Conservation (phyloP, 2,329 filamentous ascomycete genomes). For the Penicillium palitans region DNA sequence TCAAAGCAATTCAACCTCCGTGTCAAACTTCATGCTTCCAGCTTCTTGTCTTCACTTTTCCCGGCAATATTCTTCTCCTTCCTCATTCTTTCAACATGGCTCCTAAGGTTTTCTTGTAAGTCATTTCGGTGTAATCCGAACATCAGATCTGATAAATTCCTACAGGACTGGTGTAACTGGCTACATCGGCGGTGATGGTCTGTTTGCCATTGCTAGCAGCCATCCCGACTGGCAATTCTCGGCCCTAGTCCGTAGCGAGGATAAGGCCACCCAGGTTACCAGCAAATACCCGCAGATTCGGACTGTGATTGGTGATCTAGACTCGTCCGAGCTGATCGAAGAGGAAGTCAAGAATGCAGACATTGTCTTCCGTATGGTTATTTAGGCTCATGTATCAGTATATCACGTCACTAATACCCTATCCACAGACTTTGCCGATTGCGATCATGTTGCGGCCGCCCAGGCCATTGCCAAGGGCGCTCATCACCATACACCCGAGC, state of each 20-base stretch:
- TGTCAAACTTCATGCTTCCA: too few relatives aligned
- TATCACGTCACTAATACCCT: not conserved
- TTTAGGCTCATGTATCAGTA: too few relatives aligned
- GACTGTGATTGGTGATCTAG: constrained; percentile 47
- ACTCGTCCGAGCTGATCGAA: constrained; percentile 43
- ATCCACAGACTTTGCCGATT: constrained; percentile 41
- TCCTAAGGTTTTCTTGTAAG: constrained; percentile 39
- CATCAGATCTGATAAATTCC: constrained; percentile 15
- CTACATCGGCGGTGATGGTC: constrained; percentile 56
- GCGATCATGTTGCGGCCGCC: constrained; percentile 46
- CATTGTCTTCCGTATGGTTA: constrained; percentile 47
- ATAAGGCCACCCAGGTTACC: constrained; percentile 43
- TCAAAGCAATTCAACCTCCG: constrained; percentile 23
- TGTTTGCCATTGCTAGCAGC: constrained; percentile 47
- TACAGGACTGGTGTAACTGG: constrained; percentile 54
- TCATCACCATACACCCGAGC: constrained; percentile 35
- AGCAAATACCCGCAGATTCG: constrained; percentile 44
- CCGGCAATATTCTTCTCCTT: not conserved
- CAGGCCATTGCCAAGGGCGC: constrained; percentile 45
- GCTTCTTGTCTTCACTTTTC: not conserved
- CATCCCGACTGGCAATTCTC: constrained; percentile 52
- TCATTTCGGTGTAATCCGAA: constrained; percentile 14
- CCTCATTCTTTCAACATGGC: constrained; percentile 24
- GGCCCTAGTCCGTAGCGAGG: constrained; percentile 46
- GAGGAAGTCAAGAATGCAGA: constrained; percentile 50